Evolutionary conservation across 2,329 filamentous ascomycete species (phyloP).

Genomic region (Xylariaceae sp.): DNA sequence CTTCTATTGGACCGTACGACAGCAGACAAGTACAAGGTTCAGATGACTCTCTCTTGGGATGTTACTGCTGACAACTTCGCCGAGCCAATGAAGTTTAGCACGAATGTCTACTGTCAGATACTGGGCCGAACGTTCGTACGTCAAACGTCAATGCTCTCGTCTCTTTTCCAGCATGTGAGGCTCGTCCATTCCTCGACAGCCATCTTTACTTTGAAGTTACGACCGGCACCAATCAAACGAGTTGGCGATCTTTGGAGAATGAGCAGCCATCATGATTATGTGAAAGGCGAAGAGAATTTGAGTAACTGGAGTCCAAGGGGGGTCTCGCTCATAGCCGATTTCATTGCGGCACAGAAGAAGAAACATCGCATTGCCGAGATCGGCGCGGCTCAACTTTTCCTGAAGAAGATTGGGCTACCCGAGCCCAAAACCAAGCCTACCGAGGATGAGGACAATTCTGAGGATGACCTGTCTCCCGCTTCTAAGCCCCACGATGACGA

Average conservation of each 20-base stretch:
- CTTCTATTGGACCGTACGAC: constrained; percentile 92
- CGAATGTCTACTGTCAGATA: constrained; percentile 81
- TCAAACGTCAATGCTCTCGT: constrained; percentile 83
- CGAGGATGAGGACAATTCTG: constrained; percentile 42
- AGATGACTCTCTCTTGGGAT: constrained; percentile 86
- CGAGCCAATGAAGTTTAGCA: constrained; percentile 84
- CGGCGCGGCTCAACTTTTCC: constrained; percentile 69
- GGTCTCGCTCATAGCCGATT: constrained; percentile 89
- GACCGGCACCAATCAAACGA: constrained; percentile 86
- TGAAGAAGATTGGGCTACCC: constrained; percentile 61
- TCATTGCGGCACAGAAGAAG: constrained; percentile 73
- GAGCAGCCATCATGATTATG: constrained; percentile 92
- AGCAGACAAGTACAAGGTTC: constrained; percentile 88
- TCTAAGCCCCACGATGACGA: constrained; percentile 44
- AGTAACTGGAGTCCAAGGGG: constrained; percentile 85
- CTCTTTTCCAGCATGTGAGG: constrained; percentile 81
- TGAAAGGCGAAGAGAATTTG: constrained; percentile 91
- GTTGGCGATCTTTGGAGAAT: constrained; percentile 95
- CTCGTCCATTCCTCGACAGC: constrained; percentile 85
- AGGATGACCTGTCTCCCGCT: constrained; percentile 39
- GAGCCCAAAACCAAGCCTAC: constrained; percentile 41
- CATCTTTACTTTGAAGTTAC: constrained; percentile 84
- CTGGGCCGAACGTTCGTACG: constrained; percentile 82
- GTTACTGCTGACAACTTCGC: constrained; percentile 80
- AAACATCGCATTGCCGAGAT: constrained; percentile 77